Conservation (phyloP, 306 rosid species). For the Prunus mongolica region DNA sequence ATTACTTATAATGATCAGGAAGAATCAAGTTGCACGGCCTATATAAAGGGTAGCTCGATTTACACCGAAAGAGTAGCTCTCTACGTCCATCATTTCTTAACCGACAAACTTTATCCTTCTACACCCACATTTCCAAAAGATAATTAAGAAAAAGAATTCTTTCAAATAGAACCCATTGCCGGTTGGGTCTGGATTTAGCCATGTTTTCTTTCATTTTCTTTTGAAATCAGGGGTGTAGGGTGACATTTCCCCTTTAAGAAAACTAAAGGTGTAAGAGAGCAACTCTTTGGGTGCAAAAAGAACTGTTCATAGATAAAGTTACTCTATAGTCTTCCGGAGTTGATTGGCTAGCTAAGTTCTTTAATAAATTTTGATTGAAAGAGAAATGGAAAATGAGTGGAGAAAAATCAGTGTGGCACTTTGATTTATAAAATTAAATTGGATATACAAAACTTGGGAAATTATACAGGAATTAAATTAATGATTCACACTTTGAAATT, state of each 20-base stretch:
- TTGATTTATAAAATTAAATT: not conserved
- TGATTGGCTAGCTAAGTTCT: not conserved
- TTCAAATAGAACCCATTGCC: not conserved
- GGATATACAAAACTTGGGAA: not conserved
- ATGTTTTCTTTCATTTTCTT: not conserved
- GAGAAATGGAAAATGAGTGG: not conserved
- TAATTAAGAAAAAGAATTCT: not conserved
- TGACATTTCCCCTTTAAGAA: not conserved
- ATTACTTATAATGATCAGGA: not conserved
- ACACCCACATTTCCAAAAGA: not conserved
- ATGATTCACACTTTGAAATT: not conserved
- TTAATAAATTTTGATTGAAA: not conserved
- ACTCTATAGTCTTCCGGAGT: not conserved
- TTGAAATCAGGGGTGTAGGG: not conserved
- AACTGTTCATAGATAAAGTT: not conserved
- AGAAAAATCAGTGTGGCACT: not conserved
- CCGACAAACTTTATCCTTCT: not conserved
- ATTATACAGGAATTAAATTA: not conserved
- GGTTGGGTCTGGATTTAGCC: not conserved
- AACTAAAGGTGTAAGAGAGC: not conserved
- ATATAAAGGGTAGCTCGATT: not conserved
- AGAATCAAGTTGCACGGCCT: not conserved
- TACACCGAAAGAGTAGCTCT: not conserved
- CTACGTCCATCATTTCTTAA: not conserved
- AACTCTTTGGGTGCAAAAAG: not conserved